phyloP scores from a whole-genome alignment of 768 basidiomycete species.

The Cystofilobasidium capitatum region DNA sequence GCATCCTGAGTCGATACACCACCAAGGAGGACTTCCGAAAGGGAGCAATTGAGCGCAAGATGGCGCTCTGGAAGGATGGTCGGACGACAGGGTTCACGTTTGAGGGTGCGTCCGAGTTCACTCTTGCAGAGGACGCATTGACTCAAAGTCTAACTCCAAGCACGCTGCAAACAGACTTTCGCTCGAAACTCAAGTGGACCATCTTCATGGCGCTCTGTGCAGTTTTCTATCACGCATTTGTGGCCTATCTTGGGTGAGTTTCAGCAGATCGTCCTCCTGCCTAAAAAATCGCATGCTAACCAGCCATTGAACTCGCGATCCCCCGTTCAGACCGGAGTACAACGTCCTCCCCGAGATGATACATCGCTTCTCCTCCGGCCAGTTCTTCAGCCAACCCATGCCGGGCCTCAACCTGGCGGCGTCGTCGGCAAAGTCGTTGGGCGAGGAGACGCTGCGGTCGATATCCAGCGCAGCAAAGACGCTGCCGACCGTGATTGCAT shows the following conservation, averaged over 20 bases:
- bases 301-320: too few species aligned
- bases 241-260: constrained; percentile 13
- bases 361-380: neutral
- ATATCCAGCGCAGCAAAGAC: neutral
- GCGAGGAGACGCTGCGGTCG: neutral
- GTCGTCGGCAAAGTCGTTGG: neutral
- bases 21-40: constrained; percentile 6
- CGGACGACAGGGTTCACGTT: neutral
- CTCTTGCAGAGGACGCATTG: neutral
- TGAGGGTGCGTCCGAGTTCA: neutral
- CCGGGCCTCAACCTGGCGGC: neutral
- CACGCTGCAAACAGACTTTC: constrained; percentile 3
- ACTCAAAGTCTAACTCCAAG: neutral
- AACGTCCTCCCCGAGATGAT: constrained; percentile 7
- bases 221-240: neutral
- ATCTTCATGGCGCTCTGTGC: constrained; percentile 2
- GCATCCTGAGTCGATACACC: constrained; percentile 13
- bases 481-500: constrained; percentile 1
- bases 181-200: neutral
- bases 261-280: neutral
- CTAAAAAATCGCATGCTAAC: neutral
- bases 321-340: constrained; percentile 11
- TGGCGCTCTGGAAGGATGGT: constrained; percentile 22
- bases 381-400: neutral
- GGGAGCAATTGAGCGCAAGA: neutral